Conservation (phyloP, 176 grass and related monocot species). For the Hordeum vulgare region MorexV3_pseudomolecules_assembly NC_058522.1:460289953-460290452, state of each 20-base stretch:
- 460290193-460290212: conserved; percentile 54
- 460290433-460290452: conserved; percentile 59
- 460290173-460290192: conserved; percentile 29
- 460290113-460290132: conserved; percentile 42
- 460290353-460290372: conserved; percentile 53
- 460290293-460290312: conserved; percentile 55
- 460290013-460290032: conserved; percentile 53
- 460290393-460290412: conserved; percentile 43
- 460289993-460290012: conserved; percentile 37
- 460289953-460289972: conserved; percentile 36
- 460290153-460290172: conserved; percentile 28
- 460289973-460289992: conserved; percentile 72
- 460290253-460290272: conserved; percentile 52
- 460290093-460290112: conserved; percentile 12
- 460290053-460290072: background rate
- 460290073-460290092: background rate
- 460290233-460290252: conserved; percentile 36
- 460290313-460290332: conserved; percentile 40
- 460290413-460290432: conserved; percentile 41
- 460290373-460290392: conserved; percentile 31
- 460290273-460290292: conserved; percentile 60
- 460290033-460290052: conserved; percentile 41
- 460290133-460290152: conserved; percentile 32
- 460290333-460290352: conserved; percentile 43
- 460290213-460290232: conserved; percentile 57